These are phyloP conservation scores for Dichotomopilus funicola DNA, from an alignment of 2,329 filamentous ascomycete genomes.

Conservation along the genomic window DNA sequence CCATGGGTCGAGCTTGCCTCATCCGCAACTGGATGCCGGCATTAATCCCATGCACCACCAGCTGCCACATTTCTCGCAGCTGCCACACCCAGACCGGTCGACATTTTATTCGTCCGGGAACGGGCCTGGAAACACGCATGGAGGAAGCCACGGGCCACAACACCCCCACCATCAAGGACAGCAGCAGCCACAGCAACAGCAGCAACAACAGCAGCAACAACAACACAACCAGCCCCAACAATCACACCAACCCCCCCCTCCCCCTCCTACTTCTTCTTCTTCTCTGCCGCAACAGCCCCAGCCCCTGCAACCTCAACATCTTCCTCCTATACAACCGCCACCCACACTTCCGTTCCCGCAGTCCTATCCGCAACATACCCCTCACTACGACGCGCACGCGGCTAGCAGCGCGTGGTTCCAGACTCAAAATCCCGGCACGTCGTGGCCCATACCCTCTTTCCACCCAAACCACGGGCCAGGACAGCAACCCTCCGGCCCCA, in stretches of 20 bases:
- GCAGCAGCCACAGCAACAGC: conserved; percentile 11
- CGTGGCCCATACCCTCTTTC: conserved; percentile 1
- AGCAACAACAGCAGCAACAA: conserved; percentile 7
- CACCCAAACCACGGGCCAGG: neutral
- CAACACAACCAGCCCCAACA: conserved; percentile 1
- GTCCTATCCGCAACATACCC: conserved; percentile 1
- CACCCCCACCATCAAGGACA: conserved; percentile 10
- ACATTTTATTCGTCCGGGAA: neutral
- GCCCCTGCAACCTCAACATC: conserved; percentile 2
- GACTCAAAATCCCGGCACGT: neutral
- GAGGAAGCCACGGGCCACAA: neutral
- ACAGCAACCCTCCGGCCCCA: neutral
- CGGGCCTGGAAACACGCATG: too few relatives aligned
- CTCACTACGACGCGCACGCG: conserved; percentile 10
- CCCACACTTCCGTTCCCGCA: conserved; percentile 5
- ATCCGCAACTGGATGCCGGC: conserved; percentile 10
- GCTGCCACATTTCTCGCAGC: conserved; percentile 6
- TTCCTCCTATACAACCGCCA: conserved; percentile 1
- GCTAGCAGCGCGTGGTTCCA: conserved; percentile 3
- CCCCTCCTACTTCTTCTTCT: too few relatives aligned
- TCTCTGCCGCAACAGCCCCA: neutral
- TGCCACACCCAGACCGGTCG: neutral
- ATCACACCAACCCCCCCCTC: neutral
- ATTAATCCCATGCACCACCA: conserved; percentile 13
- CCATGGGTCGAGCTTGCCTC: conserved; percentile 16